phyloP scores from a whole-genome alignment of 2,329 filamentous ascomycete species.

The Pseudocercospora cruenta region DNA sequence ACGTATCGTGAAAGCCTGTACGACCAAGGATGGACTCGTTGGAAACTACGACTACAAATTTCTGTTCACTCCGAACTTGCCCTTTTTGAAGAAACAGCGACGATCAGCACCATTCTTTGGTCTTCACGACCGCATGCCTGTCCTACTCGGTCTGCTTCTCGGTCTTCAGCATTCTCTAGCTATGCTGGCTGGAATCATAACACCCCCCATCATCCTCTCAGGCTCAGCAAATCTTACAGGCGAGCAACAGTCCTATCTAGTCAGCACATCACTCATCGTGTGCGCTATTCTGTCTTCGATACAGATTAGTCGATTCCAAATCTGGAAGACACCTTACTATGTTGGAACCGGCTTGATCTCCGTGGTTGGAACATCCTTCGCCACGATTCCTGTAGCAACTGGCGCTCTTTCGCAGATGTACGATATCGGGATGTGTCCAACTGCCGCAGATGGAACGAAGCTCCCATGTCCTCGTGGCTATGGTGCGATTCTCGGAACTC shows the following conservation, averaged over 20 bases:
- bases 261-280: slow-evolving; percentile 77
- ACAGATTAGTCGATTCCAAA: slow-evolving; percentile 77
- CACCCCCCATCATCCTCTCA: slow-evolving; percentile 74
- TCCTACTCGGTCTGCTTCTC: slow-evolving; percentile 72
- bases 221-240: slow-evolving; percentile 66
- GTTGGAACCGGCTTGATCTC: slow-evolving; percentile 79
- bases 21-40: slow-evolving; percentile 68
- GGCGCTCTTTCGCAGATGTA: slow-evolving; percentile 80
- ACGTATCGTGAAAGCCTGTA: slow-evolving; percentile 50
- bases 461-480: slow-evolving; percentile 77
- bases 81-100: slow-evolving; percentile 71
- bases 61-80: slow-evolving; percentile 79
- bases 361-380: slow-evolving; percentile 78
- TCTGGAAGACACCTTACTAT: slow-evolving; percentile 72
- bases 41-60: slow-evolving; percentile 90
- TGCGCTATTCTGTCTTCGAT: slow-evolving; percentile 74
- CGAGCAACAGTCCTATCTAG: slow-evolving; percentile 72
- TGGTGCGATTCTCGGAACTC: slow-evolving; percentile 73
- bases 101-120: slow-evolving; percentile 78
- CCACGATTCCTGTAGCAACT: slow-evolving; percentile 72
- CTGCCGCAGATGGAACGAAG: slow-evolving; percentile 62
- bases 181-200: slow-evolving; percentile 71
- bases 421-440: slow-evolving; percentile 68
- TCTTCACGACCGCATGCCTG: slow-evolving; percentile 77
- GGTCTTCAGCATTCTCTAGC: slow-evolving; percentile 79